Conservation (phyloP, 805 yeast species). For the Yamadazyma kitorensis region DNA sequence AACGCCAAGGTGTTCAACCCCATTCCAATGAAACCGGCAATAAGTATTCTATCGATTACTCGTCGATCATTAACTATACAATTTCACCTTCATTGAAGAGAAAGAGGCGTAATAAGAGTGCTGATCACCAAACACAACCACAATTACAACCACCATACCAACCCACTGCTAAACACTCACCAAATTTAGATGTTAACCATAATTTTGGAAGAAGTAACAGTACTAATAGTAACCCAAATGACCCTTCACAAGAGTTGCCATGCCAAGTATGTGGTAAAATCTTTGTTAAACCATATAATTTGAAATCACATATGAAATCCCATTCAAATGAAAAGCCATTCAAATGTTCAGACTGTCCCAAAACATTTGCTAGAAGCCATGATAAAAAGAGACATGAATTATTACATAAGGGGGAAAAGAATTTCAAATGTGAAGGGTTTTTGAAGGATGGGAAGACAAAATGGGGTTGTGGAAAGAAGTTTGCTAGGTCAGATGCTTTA, state of each 20-base stretch:
- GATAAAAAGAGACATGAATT: conserved; percentile 75
- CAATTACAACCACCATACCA: too few relatives aligned
- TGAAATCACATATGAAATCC: conserved; percentile 48
- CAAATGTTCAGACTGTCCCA: conserved; percentile 60
- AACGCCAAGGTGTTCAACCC: too few relatives aligned
- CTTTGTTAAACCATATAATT: conserved; percentile 48
- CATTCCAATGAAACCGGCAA: conserved; percentile 2
- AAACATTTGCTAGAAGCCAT: conserved; percentile 73
- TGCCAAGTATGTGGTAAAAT: conserved; percentile 45
- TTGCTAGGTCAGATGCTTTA: conserved; percentile 76
- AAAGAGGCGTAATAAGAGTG: conserved; percentile 20
- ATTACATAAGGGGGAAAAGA: conserved; percentile 70
- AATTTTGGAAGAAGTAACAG: too few relatives aligned
- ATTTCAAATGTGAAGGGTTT: conserved; percentile 63
- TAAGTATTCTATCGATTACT: conserved; percentile 25
- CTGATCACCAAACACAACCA: background rate
- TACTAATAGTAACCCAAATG: too few relatives aligned
- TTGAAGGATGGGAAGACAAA: conserved; percentile 53
- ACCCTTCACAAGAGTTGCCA: conserved; percentile 16
- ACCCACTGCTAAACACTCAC: background rate
- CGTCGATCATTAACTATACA: conserved; percentile 33
- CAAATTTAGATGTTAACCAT: too few relatives aligned
- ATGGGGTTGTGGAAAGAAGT: conserved; percentile 76
- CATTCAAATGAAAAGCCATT: conserved; percentile 70
- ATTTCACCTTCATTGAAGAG: conserved; percentile 28